phyloP scores from a whole-genome alignment of 1,139 yeast species.

The Wickerhamomyces sp. region DNA sequence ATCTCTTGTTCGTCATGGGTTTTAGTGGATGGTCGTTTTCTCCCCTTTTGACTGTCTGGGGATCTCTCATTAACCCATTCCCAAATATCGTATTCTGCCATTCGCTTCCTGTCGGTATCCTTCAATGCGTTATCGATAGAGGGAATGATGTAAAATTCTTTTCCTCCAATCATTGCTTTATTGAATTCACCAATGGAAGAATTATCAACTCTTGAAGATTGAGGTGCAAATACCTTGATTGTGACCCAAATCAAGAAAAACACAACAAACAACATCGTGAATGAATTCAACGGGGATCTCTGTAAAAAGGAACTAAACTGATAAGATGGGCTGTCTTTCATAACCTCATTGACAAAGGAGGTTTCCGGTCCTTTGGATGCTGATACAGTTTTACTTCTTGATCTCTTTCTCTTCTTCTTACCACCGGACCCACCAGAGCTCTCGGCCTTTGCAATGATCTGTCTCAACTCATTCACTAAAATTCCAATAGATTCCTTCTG shows the following conservation, averaged over 20 bases:
- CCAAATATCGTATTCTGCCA: constrained; percentile 71
- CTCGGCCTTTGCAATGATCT: constrained; percentile 33
- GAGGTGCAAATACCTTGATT: not conserved
- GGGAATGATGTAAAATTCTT: constrained; percentile 43
- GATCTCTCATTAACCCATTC: constrained; percentile 65
- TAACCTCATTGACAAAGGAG: constrained; percentile 6
- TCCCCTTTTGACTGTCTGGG: constrained; percentile 12
- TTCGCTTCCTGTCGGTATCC: constrained; percentile 31
- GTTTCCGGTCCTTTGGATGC: constrained; percentile 14
- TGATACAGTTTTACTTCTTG: constrained; percentile 13
- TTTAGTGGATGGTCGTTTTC: constrained; percentile 9
- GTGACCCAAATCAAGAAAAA: constrained; percentile 5
- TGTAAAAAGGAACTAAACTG: not conserved
- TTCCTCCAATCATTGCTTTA: constrained; percentile 35
- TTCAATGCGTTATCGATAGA: constrained; percentile 38
- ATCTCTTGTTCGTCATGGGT: constrained; percentile 39
- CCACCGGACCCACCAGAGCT: constrained; percentile 20
- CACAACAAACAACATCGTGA: constrained; percentile 4
- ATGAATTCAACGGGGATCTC: not conserved
- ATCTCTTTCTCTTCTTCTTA: constrained; percentile 29
- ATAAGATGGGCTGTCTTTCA: not conserved
- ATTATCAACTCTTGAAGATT: constrained; percentile 13
- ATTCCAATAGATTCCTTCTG: constrained; percentile 67
- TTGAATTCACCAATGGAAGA: constrained; percentile 20
- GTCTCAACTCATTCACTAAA: constrained; percentile 54